Base-by-base conservation (phyloP, 257 asterid species). In the Coffea canephora region DNA sequence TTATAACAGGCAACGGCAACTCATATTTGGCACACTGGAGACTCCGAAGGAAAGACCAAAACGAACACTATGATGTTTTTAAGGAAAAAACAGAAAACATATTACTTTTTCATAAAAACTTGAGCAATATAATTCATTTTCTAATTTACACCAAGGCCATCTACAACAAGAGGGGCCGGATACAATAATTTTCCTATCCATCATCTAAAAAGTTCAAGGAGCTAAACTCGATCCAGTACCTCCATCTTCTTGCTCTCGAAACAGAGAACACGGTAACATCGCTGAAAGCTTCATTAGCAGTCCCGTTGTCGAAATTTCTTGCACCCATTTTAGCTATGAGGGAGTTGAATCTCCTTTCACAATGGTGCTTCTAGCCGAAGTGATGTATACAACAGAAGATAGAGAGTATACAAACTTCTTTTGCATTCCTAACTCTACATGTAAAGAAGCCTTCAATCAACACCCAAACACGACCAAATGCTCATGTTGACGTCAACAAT, bases 381-480 rank as follows among this genome's bases (percentile, higher is more conserved):
- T n/a, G 45, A 25, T 49, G 76, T 72, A 49, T 72, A 72, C 76
- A 49, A 25, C 64, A 72, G 13, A 25, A 46, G 71, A 75, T 61
- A 59, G 67, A 61, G 68, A 62, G 15, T 25, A 62, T 76, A 76
- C 72, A 75, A 41, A 48, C 76, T 75, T 41, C 59, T 75, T 75
- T 25, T 6, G 39, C 79, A 62, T 45, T 43, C 72, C 71, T 45
- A 76, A 61, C 71, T 59, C 79, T 76, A 62, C 8, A 23, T 4
- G 15, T 3, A 45, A 61, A 8, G 25, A 25, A 62, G 46, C 27
- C 14, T 45, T 49, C 62, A 23, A 61, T 57, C 71, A 61, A 62
- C 16, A 39, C 34, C 36, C 1, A 9, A 41, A 45, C 19, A n/a
- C 27, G 46, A 45, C 19, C 11, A n/a, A 62, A 43, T 48, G 71